These are phyloP conservation scores for Globisporangium takayamanum DNA, from an alignment of 352 stramenopile species.

Conservation along the genomic window DNA sequence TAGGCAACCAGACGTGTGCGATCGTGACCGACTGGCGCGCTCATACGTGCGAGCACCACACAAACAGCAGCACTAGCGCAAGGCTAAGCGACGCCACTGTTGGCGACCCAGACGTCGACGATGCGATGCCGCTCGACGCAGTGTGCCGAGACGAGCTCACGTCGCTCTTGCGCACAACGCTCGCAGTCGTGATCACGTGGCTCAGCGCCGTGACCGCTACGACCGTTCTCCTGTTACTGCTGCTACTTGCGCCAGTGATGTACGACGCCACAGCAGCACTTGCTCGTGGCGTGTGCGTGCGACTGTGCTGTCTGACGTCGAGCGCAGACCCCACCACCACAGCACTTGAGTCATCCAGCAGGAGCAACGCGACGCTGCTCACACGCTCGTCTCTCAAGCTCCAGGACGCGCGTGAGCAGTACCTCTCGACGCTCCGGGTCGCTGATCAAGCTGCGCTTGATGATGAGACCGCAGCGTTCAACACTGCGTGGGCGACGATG, in stretches of 20 bases:
- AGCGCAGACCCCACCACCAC: neutral
- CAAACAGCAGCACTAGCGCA: neutral
- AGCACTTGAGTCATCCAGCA: neutral
- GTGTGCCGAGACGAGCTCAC: constrained; percentile 20
- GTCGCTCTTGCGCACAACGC: constrained; percentile 16
- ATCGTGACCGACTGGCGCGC: constrained; percentile 9
- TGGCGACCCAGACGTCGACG: neutral
- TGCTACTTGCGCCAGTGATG: constrained; percentile 15
- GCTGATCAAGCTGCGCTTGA: constrained; percentile 9
- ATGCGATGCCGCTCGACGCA: constrained; percentile 10
- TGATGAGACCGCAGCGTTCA: constrained; percentile 15
- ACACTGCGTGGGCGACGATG: constrained; percentile 21
- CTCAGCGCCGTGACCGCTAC: constrained; percentile 14
- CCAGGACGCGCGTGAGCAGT: constrained; percentile 13
- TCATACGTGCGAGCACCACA: constrained; percentile 10
- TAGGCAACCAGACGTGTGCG: constrained; percentile 18
- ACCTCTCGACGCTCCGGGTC: constrained; percentile 17
- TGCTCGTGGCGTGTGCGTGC: neutral
- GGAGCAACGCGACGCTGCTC: neutral
- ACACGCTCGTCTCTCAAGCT: constrained; percentile 14
- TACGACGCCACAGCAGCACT: neutral
- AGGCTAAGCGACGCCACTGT: neutral
- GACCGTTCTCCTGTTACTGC: constrained; percentile 12
- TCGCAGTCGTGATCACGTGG: constrained; percentile 8
- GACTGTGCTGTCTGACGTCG: neutral